A percentile compares a stretch with the other conserved stretches of the same genome.
These are phyloP conservation scores for Scleromitrula shiraiana DNA, from an alignment of 2,329 filamentous ascomycete species.

Conservation along the genomic window DNA sequence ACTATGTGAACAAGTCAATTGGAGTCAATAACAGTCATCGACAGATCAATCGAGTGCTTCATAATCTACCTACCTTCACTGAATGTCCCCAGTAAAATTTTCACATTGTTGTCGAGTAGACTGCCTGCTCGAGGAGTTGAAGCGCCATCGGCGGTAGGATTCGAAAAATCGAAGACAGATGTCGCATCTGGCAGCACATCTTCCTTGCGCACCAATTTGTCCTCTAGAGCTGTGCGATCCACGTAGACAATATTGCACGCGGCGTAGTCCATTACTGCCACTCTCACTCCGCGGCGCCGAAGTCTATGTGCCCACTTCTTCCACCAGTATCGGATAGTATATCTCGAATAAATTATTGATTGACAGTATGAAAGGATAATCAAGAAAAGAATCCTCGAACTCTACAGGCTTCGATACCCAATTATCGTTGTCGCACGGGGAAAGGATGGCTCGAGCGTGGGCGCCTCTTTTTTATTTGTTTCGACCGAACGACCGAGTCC, in stretches of 20 bases:
- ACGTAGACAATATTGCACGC: slow-evolving; percentile 38
- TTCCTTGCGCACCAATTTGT: slow-evolving; percentile 30
- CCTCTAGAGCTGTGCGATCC: slow-evolving; percentile 33
- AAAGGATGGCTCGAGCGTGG: slow-evolving; percentile 6
- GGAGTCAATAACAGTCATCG: slow-evolving; percentile 1
- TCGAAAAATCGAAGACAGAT: slow-evolving; percentile 17
- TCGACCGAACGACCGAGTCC: neutral
- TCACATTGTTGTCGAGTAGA: slow-evolving; percentile 40
- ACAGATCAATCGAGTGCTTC: slow-evolving; percentile 7
- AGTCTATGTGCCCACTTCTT: slow-evolving; percentile 17
- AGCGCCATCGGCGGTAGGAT: slow-evolving; percentile 13
- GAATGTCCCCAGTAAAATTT: slow-evolving; percentile 41
- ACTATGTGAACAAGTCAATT: slow-evolving; percentile 34
- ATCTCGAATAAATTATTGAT: slow-evolving; percentile 4
- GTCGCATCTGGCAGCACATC: slow-evolving; percentile 25
- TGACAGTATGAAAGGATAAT: no score
- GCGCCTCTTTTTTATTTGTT: neutral
- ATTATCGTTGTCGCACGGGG: slow-evolving; percentile 7
- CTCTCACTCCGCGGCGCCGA: slow-evolving; percentile 22
- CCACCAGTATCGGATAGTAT: slow-evolving; percentile 16
- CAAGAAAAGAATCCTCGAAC: neutral
- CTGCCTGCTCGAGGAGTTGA: slow-evolving; percentile 17
- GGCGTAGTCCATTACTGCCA: slow-evolving; percentile 34
- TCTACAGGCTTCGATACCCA: neutral
- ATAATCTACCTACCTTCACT: slow-evolving; percentile 35